Conservation (phyloP, 2,329 filamentous ascomycete species). For the Coleophoma cylindrospora region DNA sequence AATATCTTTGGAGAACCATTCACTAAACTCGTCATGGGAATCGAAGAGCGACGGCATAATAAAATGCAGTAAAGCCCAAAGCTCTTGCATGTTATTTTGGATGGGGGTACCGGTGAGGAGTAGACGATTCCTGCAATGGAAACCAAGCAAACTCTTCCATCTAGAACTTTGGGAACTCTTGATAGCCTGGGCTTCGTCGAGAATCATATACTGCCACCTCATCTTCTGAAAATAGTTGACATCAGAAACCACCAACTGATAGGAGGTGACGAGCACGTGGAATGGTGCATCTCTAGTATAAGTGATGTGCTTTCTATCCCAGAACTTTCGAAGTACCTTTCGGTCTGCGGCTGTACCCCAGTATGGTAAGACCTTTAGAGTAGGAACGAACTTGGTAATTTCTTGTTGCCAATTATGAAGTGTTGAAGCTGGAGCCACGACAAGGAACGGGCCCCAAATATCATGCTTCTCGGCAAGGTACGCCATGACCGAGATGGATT, state of each 20-base stretch:
- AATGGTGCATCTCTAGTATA: slow-evolving; percentile 92
- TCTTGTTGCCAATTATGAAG: slow-evolving; percentile 99
- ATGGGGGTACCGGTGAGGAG: slow-evolving; percentile 95
- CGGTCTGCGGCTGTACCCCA: slow-evolving; percentile 94
- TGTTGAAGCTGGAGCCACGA: slow-evolving; percentile 93
- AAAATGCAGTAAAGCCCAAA: slow-evolving; percentile 97
- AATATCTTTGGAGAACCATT: slow-evolving; percentile 94
- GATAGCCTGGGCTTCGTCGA: slow-evolving; percentile 97
- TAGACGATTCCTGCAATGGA: slow-evolving; percentile 92
- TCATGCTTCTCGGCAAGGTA: slow-evolving; percentile 96
- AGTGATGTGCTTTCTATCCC: slow-evolving; percentile 96
- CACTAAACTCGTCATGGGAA: slow-evolving; percentile 86
- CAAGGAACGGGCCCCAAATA: slow-evolving; percentile 96
- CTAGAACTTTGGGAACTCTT: slow-evolving; percentile 95
- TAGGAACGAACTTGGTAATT: slow-evolving; percentile 89
- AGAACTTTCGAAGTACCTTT: slow-evolving; percentile 96
- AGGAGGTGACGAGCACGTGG: slow-evolving; percentile 94
- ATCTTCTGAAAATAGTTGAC: slow-evolving; percentile 98
- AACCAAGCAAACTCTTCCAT: slow-evolving; percentile 92
- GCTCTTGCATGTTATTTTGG: slow-evolving; percentile 99
- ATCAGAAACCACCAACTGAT: slow-evolving; percentile 94
- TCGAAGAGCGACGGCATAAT: slow-evolving; percentile 99
- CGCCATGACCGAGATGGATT: slow-evolving; percentile 98
- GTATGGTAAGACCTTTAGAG: slow-evolving; percentile 93
- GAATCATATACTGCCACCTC: slow-evolving; percentile 99